Evolutionary conservation across 768 basidiomycete species (phyloP).

Genomic region (Dendrothele bispora): DNA sequence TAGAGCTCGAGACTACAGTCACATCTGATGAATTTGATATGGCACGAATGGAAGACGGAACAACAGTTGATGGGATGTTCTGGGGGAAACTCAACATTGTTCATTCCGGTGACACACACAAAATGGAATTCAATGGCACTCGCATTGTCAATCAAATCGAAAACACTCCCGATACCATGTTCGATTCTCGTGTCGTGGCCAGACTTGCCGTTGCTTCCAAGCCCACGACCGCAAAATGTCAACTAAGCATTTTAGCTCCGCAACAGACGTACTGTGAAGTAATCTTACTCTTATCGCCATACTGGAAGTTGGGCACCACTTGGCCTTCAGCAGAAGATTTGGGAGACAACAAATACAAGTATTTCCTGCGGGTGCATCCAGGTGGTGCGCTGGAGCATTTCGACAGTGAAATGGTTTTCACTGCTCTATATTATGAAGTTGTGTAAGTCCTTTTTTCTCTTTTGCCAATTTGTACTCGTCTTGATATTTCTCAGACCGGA

Average conservation of each 20-base stretch:
- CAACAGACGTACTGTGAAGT: slow-evolving; percentile 80
- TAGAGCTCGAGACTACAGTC: slow-evolving; percentile 78
- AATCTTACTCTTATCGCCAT: slow-evolving; percentile 63
- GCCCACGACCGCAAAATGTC: slow-evolving; percentile 74
- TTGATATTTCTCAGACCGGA: slow-evolving; percentile 59
- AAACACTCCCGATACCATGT: slow-evolving; percentile 64
- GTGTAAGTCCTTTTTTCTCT: slow-evolving; percentile 46
- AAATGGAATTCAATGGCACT: slow-evolving; percentile 82
- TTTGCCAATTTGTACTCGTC: neutral
- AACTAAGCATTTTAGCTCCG: slow-evolving; percentile 73
- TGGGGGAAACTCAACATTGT: slow-evolving; percentile 88
- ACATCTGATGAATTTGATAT: slow-evolving; percentile 85
- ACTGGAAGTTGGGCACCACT: slow-evolving; percentile 74
- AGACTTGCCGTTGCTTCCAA: slow-evolving; percentile 77
- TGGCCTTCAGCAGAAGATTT: slow-evolving; percentile 79
- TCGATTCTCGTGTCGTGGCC: slow-evolving; percentile 76
- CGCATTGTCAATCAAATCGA: slow-evolving; percentile 63
- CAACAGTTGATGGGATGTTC: slow-evolving; percentile 80
- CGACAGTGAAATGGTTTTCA: slow-evolving; percentile 76
- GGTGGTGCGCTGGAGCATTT: slow-evolving; percentile 88
- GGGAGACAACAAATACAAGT: slow-evolving; percentile 73
- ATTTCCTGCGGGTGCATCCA: slow-evolving; percentile 80
- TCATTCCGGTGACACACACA: slow-evolving; percentile 74
- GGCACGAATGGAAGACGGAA: slow-evolving; percentile 90
- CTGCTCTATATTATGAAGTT: slow-evolving; percentile 84